Conservation (phyloP, 2,329 filamentous ascomycete genomes). For the Trichoderma koningiopsis region DNA sequence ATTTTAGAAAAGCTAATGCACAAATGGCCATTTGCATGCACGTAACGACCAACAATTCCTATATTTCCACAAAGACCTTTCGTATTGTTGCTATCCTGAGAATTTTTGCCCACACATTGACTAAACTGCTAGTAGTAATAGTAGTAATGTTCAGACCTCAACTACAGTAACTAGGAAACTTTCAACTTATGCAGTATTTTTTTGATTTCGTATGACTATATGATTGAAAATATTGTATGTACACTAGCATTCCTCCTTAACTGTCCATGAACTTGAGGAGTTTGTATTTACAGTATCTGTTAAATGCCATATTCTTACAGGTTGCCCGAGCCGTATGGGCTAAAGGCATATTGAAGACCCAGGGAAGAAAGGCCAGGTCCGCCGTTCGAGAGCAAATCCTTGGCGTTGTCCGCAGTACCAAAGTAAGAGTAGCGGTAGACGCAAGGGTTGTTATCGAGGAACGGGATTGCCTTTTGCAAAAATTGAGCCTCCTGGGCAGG, state of each 20-base stretch:
- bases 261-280: not conserved
- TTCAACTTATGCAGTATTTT: not conserved
- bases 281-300: not conserved
- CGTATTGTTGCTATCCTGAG: too few relatives aligned
- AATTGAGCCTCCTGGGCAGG: conserved; percentile 43
- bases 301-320: not conserved
- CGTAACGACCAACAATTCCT: too few relatives aligned
- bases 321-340: not conserved
- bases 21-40: too few relatives aligned
- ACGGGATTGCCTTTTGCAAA: conserved; percentile 46
- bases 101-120: too few relatives aligned
- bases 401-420: conserved; percentile 30
- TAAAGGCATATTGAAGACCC: not conserved
- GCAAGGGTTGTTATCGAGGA: conserved; percentile 43
- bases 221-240: not conserved
- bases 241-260: not conserved
- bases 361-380: conserved; percentile 2
- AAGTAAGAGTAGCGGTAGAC: conserved; percentile 47
- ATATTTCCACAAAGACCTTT: too few relatives aligned
- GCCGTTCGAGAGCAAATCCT: conserved; percentile 27
- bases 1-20: too few relatives aligned
- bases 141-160: not conserved
- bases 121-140: not conserved
- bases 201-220: not conserved
- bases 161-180: not conserved